Conservation (phyloP, 345 rosid genomes). For the Geranium rotundifolium region DNA sequence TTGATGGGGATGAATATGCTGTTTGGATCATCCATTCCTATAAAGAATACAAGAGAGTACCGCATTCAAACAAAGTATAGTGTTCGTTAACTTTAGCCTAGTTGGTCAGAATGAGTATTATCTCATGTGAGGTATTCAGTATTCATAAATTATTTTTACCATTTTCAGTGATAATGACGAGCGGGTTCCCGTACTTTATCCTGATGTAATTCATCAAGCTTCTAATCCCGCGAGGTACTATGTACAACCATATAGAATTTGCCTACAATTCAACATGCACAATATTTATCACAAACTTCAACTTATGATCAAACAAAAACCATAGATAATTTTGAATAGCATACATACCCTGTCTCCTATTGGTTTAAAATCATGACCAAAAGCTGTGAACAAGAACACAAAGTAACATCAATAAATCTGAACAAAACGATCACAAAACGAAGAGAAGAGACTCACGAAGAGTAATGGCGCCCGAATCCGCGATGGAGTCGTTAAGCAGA, state of each 20-base stretch:
- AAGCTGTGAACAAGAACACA: conserved; percentile 38
- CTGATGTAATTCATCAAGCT: conserved; percentile 60
- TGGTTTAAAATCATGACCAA: conserved; percentile 27
- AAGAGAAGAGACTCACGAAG: conserved; percentile 39
- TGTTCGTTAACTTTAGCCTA: too few species aligned
- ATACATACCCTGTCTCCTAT: conserved; percentile 74
- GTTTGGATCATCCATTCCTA: conserved; percentile 93
- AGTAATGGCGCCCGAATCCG: conserved; percentile 77
- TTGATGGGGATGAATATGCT: conserved; percentile 25
- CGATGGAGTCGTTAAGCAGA: conserved; percentile 50
- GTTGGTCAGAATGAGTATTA: too few species aligned
- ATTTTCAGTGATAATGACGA: conserved; percentile 53
- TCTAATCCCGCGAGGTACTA: conserved; percentile 58
- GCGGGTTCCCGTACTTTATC: conserved; percentile 48
- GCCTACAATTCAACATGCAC: conserved; percentile 25
- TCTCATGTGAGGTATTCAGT: too few species aligned
- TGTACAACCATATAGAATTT: conserved; percentile 58
- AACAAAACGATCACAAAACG: background rate
- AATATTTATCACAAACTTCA: background rate
- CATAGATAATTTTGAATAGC: background rate
- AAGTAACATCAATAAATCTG: background rate
- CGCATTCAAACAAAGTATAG: too few species aligned
- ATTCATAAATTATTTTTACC: too few species aligned
- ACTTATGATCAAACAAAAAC: background rate
- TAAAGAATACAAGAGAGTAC: background rate